Evolutionary conservation across 2,329 filamentous ascomycete species (phyloP), one percentile per base, ranked within the genome.

Genomic region (Ploettnerulaceae sp.): DNA sequence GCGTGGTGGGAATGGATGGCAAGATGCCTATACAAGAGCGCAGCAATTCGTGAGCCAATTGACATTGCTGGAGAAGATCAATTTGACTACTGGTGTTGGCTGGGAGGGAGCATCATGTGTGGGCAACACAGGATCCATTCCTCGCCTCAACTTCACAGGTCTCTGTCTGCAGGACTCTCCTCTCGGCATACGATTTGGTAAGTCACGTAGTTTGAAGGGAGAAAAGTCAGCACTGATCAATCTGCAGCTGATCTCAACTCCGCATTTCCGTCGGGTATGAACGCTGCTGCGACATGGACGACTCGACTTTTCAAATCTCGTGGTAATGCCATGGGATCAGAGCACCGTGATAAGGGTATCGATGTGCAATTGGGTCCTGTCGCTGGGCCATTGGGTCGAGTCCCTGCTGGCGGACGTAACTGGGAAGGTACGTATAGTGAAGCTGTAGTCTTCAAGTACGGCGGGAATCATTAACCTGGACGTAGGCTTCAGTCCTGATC

Each of bases 21-120:
- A 71, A 21, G 77, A 79, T 26, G 86, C 84, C 56, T 91, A 89
- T 60, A 67, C 68, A 42, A 88, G 85, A 61, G 86, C 86, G 1
- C 74, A 81, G 48, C 65, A 70, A 3, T 67, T 90, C 18, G 86
- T 91, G 12, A 77, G 79, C 49, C 75, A 79, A 37, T 86, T 91
- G 79, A 90, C 85, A 0, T 65, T 91, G 45, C 84, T 85, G 1
- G 86, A 91, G 64, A 91, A 91, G 69, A 88, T 97, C 68, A 97
- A 97, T 66, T 67, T 98, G 53, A 97, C 93, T 2, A 96, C 90
- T 0, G 91, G 91, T 66, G 82, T 84, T 15, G 62, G 62, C 18
- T 65, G 61, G 61, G 51, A 61, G 29, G 60, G 55, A 1, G 57
- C 61, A 32, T 29, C 51, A 25, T 64, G 62, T 46, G 61, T 64